A percentile compares a stretch with the other conserved stretches of the same genome.
Evolutionary conservation across 2,329 filamentous ascomycete species (phyloP).

Genomic region (Exophiala alcalophila): DNA sequence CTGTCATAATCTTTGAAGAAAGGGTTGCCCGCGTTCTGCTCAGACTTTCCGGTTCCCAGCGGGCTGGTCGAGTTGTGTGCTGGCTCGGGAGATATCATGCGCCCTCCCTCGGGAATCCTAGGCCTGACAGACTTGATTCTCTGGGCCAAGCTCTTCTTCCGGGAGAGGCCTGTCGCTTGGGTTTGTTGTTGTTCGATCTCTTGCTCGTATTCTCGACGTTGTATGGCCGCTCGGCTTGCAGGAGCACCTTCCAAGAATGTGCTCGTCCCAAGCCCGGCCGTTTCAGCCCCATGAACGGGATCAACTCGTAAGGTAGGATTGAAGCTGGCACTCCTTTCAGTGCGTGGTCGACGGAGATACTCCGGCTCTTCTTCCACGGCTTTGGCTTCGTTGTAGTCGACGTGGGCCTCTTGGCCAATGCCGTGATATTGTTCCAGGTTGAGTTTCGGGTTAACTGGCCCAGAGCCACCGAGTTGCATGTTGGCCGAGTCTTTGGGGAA

Average conservation of each 20-base stretch:
- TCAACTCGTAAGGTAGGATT: constrained; percentile 67
- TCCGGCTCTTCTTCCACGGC: constrained; percentile 36
- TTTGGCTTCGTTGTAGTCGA: constrained; percentile 64
- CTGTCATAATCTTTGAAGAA: constrained; percentile 79
- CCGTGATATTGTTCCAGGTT: constrained; percentile 90
- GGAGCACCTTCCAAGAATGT: constrained; percentile 95
- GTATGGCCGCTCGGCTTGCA: constrained; percentile 74
- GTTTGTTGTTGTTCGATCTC: constrained; percentile 51
- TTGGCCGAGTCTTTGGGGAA: constrained; percentile 92
- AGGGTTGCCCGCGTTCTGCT: constrained; percentile 61
- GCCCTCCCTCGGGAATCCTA: constrained; percentile 59
- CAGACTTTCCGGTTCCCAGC: constrained; percentile 36
- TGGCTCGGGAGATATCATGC: constrained; percentile 56
- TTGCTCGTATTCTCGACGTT: constrained; percentile 68
- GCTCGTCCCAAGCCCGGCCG: constrained; percentile 81
- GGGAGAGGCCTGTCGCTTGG: constrained; percentile 60
- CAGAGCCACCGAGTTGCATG: constrained; percentile 83
- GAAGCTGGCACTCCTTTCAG: constrained; percentile 51
- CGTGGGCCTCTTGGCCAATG: constrained; percentile 77
- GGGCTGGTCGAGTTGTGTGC: constrained; percentile 31
- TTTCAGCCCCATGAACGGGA: constrained; percentile 79
- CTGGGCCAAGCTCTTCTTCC: constrained; percentile 94
- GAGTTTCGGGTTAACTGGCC: constrained; percentile 75
- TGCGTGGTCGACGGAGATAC: constrained; percentile 33
- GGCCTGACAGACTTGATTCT: constrained; percentile 72